phyloP scores from a whole-genome alignment of 2,329 filamentous ascomycete genomes.

The Alternaria tenuissima region DNA sequence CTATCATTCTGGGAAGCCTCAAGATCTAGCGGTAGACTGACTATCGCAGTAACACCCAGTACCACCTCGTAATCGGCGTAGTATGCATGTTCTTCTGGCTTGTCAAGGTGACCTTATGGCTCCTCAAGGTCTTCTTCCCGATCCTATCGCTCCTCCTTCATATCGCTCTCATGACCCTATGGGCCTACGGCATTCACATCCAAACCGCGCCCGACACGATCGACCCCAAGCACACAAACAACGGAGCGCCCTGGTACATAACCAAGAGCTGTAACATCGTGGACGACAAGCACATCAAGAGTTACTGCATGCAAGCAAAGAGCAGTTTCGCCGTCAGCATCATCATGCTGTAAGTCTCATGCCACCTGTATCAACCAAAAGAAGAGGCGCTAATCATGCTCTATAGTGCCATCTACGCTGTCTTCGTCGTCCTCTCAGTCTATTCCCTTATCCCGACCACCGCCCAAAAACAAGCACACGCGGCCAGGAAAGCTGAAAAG shows the following conservation, averaged over 20 bases:
- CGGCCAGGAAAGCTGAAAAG: constrained; percentile 40
- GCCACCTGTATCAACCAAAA: neutral
- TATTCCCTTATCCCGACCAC: constrained; percentile 62
- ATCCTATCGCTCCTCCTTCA: constrained; percentile 69
- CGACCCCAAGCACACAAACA: constrained; percentile 69
- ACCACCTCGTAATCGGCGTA: constrained; percentile 79
- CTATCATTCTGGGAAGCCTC: neutral
- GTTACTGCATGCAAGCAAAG: constrained; percentile 73
- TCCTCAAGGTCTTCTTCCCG: constrained; percentile 76
- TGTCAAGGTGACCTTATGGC: constrained; percentile 72
- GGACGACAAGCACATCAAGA: constrained; percentile 60
- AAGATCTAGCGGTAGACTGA: constrained; percentile 8
- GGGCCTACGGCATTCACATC: constrained; percentile 71
- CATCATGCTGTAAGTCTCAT: constrained; percentile 70
- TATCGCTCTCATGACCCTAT: constrained; percentile 66
- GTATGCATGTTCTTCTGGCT: constrained; percentile 79
- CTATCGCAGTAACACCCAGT: constrained; percentile 70
- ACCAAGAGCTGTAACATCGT: constrained; percentile 72
- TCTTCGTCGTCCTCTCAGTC: constrained; percentile 66
- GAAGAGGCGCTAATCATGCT: constrained; percentile 7
- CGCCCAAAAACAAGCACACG: constrained; percentile 33
- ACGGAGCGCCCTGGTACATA: constrained; percentile 77
- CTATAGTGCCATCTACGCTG: constrained; percentile 65
- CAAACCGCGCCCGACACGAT: constrained; percentile 78
- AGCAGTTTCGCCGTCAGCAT: constrained; percentile 70